A percentile compares a stretch with the other conserved stretches of the same genome.
phyloP scores from a whole-genome alignment of 495 filamentous ascomycete species.

The Rostrohypoxylon terebratum region DNA sequence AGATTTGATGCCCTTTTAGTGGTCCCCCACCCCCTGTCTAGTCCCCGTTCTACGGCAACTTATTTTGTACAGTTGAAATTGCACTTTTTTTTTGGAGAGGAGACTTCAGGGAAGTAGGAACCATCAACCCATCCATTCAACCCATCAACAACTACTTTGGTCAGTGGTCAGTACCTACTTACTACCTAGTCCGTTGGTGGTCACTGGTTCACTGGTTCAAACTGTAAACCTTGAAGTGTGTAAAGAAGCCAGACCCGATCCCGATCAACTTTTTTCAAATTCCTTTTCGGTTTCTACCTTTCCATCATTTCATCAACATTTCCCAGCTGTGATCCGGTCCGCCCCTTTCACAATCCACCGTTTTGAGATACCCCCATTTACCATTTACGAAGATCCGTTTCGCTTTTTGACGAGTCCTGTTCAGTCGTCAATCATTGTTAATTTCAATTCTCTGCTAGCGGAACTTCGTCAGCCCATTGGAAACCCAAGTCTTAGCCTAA shows the following conservation, averaged over 20 bases:
- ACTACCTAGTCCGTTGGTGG: too few species aligned
- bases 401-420: constrained; percentile 35
- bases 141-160: constrained; percentile 21
- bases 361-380: constrained; percentile 46
- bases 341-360: constrained; percentile 23
- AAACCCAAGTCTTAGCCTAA: constrained; percentile 48
- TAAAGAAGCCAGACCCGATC: constrained; percentile 41
- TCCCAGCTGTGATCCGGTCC: constrained; percentile 31
- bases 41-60: constrained; percentile 38
- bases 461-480: constrained; percentile 43
- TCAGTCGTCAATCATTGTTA: constrained; percentile 38
- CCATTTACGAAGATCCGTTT: constrained; percentile 45
- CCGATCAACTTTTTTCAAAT: constrained; percentile 41
- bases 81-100: constrained; percentile 42
- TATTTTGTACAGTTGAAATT: constrained; percentile 45
- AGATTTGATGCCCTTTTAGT: constrained; percentile 45
- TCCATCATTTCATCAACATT: constrained; percentile 41
- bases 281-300: constrained; percentile 38
- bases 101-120: constrained; percentile 22
- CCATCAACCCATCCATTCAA: constrained; percentile 14
- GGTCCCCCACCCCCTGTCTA: constrained; percentile 36
- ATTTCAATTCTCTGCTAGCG: constrained; percentile 46
- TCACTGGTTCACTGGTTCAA: too few species aligned
- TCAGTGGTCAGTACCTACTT: too few species aligned
- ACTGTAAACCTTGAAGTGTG: not conserved